Percentiles rank a stretch among this genome's conserved stretches.
Evolutionary conservation across 495 filamentous ascomycete genomes (phyloP).

Genomic region (Evansstolkia leycettana): DNA sequence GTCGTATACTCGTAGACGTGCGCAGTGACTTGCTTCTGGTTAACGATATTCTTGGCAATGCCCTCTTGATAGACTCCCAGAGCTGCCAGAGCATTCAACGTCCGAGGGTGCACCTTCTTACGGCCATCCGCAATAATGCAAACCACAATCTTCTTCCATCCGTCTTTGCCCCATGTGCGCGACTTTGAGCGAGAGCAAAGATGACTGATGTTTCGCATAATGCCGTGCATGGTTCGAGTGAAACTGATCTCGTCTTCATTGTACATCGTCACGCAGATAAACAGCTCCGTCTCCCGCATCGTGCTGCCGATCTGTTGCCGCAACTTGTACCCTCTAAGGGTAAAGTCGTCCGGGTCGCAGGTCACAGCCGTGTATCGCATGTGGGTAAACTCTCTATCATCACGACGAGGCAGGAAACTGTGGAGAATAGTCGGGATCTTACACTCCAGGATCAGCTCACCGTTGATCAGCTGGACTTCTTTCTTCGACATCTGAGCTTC

Average conservation of each 20-base stretch:
- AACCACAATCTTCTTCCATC: slow-evolving; percentile 99
- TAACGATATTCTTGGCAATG: slow-evolving; percentile 97
- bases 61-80: slow-evolving; percentile 99
- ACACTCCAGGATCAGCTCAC: slow-evolving; percentile 94
- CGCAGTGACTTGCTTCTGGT: slow-evolving; percentile 68
- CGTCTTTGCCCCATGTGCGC: slow-evolving; percentile 90
- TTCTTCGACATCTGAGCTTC: slow-evolving; percentile 84
- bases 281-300: slow-evolving; percentile 86
- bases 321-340: slow-evolving; percentile 76
- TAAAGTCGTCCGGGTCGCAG: slow-evolving; percentile 94
- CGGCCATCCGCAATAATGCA: slow-evolving; percentile 92
- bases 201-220: slow-evolving; percentile 96
- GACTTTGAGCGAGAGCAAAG: slow-evolving; percentile 89
- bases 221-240: slow-evolving; percentile 94
- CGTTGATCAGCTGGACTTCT: slow-evolving; percentile 91
- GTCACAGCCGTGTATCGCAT: slow-evolving; percentile 99
- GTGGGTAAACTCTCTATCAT: slow-evolving; percentile 95
- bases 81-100: slow-evolving; percentile 87
- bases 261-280: slow-evolving; percentile 98
- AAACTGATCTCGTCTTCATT: slow-evolving; percentile 97
- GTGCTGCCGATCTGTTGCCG: slow-evolving; percentile 89
- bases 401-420: slow-evolving; percentile 81
- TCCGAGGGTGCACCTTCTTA: slow-evolving; percentile 86
- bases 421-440: slow-evolving; percentile 97
- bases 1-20: slow-evolving; percentile 99